Base-by-base conservation (phyloP, 805 yeast species). In the Yamadazyma scolyti region DNA sequence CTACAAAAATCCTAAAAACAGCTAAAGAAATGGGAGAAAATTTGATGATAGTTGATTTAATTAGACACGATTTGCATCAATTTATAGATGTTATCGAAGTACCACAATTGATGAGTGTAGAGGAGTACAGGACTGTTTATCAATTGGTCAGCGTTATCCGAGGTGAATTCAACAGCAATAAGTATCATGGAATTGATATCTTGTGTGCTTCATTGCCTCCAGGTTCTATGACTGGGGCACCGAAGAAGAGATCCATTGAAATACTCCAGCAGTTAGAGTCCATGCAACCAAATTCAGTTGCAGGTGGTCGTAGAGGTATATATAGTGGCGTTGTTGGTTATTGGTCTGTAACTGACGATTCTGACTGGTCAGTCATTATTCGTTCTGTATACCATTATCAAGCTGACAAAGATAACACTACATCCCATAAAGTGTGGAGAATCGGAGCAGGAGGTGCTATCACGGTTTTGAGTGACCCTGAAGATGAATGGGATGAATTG, bases 181-280 rank as follows among this genome's bases (percentile, higher is more conserved):
- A 26, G 5, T 78, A 71, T 43, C 61, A 70, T 9, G 98, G 97
- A 0, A 61, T 89, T 15, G 97, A 93, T 52, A 63, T 90, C 2
- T 66, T 93, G 9, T 72, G 77, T 13, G 76, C 76, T 37, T 77
- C 96, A 0, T 62, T 94, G 20, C 98, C 99, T 3, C 96, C 99
- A 0, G 99, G 99, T 0, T 90, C 97, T 1, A 93, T 93, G 99
- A 93, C 99, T 0, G 99, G 99, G 3, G 99, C 99, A 0, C 99
- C 99, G 2, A 93, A 93, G 61, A 83, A 81, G 46, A 71, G 96
- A 37, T 86, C 96, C 0, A 95, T 93, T 5, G 93, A 90, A 54
- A 54, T 94, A 4, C 64, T 93, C 17, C 83, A 80, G 38, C 50
- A 53, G 1, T 54, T 82, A 5, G 93, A 82, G 46, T 44, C 56